Evolutionary conservation across 2,329 filamentous ascomycete genomes (phyloP).

Genomic region (Calonectria pseudoreteaudii): DNA sequence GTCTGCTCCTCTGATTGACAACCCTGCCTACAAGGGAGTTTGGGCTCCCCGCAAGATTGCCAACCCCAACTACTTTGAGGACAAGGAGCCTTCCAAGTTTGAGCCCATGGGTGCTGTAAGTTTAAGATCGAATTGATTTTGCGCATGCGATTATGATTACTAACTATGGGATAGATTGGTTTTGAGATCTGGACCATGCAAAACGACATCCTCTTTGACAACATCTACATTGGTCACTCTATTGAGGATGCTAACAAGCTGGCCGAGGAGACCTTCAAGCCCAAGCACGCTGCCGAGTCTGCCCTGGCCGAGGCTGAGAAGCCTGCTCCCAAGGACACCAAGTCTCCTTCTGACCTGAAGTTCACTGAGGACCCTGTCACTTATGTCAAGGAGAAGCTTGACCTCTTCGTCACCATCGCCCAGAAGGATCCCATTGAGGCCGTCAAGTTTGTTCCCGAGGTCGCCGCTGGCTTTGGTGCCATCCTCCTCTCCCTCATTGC

Average conservation of each 20-base stretch:
- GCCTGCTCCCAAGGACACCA: constrained; percentile 77
- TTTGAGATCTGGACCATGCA: constrained; percentile 99
- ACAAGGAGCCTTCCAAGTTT: constrained; percentile 96
- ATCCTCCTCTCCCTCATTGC: constrained; percentile 77
- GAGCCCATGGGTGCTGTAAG: constrained; percentile 97
- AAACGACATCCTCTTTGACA: constrained; percentile 98
- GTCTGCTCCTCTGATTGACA: constrained; percentile 92
- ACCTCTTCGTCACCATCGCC: constrained; percentile 87
- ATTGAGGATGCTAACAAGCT: constrained; percentile 91
- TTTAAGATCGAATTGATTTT: constrained; percentile 45
- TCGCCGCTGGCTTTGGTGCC: constrained; percentile 83
- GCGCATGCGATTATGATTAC: neutral
- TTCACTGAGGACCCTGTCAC: constrained; percentile 92
- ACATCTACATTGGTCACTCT: constrained; percentile 99
- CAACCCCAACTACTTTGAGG: constrained; percentile 97
- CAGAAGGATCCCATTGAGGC: constrained; percentile 86
- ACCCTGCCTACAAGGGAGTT: constrained; percentile 96
- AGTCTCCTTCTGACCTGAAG: constrained; percentile 80
- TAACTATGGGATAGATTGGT: constrained; percentile 74
- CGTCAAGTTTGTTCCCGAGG: constrained; percentile 90
- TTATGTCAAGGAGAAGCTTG: constrained; percentile 92
- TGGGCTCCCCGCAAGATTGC: constrained; percentile 97
- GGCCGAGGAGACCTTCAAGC: constrained; percentile 87
- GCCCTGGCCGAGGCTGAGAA: constrained; percentile 81
- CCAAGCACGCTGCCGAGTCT: constrained; percentile 88